Evolutionary conservation across 2,329 filamentous ascomycete genomes (phyloP).

Genomic region (Cladosporium oxysporum): DNA sequence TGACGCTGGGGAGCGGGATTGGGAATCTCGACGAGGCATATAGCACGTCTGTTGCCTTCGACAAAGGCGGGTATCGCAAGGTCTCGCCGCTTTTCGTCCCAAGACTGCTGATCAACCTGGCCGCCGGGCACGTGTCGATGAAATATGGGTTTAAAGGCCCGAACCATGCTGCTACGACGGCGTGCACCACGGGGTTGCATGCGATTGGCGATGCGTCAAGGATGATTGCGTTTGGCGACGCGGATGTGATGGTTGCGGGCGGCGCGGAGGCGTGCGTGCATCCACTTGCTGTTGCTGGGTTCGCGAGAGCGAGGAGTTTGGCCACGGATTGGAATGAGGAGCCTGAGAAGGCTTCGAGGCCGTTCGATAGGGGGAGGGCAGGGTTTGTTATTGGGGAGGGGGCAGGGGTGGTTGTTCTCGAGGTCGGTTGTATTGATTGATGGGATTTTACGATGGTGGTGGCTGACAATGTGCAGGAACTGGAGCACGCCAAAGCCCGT

Average conservation of each 20-base stretch:
- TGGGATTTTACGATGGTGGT: neutral
- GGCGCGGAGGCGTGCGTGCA: conserved; percentile 95
- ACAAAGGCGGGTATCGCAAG: conserved; percentile 80
- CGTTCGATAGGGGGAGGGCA: conserved; percentile 76
- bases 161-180: conserved; percentile 89
- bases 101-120: conserved; percentile 89
- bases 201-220: conserved; percentile 92
- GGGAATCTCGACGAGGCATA: conserved; percentile 92
- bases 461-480: conserved; percentile 53
- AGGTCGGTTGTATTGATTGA: conserved; percentile 48
- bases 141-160: conserved; percentile 84
- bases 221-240: conserved; percentile 87
- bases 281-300: conserved; percentile 87
- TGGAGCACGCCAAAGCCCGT: conserved; percentile 80
- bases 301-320: conserved; percentile 82
- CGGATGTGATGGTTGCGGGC: conserved; percentile 94
- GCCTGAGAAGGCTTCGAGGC: conserved; percentile 72
- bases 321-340: conserved; percentile 76
- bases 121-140: conserved; percentile 93
- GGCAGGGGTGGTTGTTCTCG: conserved; percentile 81
- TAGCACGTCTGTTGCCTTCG: conserved; percentile 74
- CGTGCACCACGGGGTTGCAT: conserved; percentile 94
- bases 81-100: conserved; percentile 94
- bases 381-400: conserved; percentile 96
- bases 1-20: conserved; percentile 93